phyloP scores from a whole-genome alignment of 148 eudicot genomes.

The Chenopodium album region DNA sequence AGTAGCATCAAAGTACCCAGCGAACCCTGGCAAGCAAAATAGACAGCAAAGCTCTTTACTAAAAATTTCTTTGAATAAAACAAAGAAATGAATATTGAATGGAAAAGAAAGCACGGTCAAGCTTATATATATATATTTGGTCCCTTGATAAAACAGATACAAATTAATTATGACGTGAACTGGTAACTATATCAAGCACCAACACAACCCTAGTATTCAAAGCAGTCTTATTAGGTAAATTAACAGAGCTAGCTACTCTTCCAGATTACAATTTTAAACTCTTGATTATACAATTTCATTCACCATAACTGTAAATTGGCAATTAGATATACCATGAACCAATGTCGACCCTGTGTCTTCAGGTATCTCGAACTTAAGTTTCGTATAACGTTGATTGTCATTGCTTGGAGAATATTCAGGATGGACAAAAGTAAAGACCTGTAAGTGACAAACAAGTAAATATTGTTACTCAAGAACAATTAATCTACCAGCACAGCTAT shows the following conservation, averaged over 20 bases:
- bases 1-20: slow-evolving; percentile 85
- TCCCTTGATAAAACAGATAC: background rate
- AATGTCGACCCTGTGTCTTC: slow-evolving; percentile 79
- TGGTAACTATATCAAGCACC: background rate
- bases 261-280: background rate
- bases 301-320: background rate
- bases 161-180: too few relatives aligned
- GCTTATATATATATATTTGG: background rate
- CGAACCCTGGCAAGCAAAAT: slow-evolving; percentile 61
- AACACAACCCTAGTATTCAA: background rate
- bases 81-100: background rate
- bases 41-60: background rate
- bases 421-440: slow-evolving; percentile 92
- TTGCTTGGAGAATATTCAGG: slow-evolving; percentile 58
- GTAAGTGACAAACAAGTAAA: slow-evolving; percentile 12
- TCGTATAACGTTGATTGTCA: slow-evolving; percentile 72
- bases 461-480: background rate
- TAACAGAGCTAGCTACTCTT: background rate
- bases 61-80: background rate
- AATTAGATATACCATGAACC: slow-evolving; percentile 71
- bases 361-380: slow-evolving; percentile 76
- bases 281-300: background rate
- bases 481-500: background rate
- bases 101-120: background rate
- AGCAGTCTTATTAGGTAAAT: background rate